Evolutionary conservation across 805 yeast species (phyloP), one percentile per base, ranked within the genome.

Genomic region (Torulaspora gathmanii): DNA sequence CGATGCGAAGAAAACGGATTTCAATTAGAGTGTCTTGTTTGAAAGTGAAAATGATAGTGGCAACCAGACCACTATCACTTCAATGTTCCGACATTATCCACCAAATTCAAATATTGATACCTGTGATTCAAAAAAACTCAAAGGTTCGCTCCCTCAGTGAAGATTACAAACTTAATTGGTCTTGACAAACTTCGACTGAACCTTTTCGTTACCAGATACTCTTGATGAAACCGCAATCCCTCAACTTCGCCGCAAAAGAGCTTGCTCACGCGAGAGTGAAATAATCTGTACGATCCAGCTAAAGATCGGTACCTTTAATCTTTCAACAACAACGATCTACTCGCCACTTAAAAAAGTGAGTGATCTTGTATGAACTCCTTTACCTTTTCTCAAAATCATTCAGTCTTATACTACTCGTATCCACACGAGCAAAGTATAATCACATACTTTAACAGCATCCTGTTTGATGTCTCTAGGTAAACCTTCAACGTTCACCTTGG

Each of bases 381-480:
- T 35, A 33, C 40, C 16, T 17, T 42, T 30, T 42, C 40, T 26
- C 43, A 30, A 33, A 33, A 9, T 13, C 11, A n/a, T 33, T 28
- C 37, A 28, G 22, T 13, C 30, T 35, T 34, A 41, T 41, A 41
- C 44, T 29, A 33, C 44, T 44, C 44, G 48, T 47, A 47, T 40
- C 45, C 51, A 44, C 45, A 47, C 48, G 43, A 40, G 45, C 37
- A 26, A 37, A 36, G 42, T 40, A 40, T 41, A 54, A 37, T 52
- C 72, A 83, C 91, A 80, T 83, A 85, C 93, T 83, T 80, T 86
- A 63, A 87, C 81, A 64, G 88, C 83, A 57, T 80, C 84, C 65
- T 81, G 83, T 67, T 83, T 82, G 68, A 89, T 83, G 72, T 89
- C 96, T 65, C 76, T 79, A 68, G 96, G 93, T 66, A 86, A 74